Evolutionary conservation across 768 basidiomycete species (phyloP).

Genomic region (Trametes gibbosa): DNA sequence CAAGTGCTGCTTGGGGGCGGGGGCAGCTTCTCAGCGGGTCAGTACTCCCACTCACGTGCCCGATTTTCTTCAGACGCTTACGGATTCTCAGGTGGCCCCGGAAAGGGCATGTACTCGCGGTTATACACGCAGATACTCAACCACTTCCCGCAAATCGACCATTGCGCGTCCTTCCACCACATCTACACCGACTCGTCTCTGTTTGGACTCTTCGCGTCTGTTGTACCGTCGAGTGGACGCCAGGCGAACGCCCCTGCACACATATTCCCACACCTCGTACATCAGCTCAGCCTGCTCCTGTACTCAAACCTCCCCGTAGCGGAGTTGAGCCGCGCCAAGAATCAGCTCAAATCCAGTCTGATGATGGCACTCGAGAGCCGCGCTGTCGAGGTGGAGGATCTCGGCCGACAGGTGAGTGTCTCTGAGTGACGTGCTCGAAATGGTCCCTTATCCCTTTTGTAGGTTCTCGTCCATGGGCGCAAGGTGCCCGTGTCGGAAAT

Average conservation of each 20-base stretch:
- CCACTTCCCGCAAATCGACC: conserved; percentile 89
- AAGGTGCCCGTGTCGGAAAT: conserved; percentile 89
- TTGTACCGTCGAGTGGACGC: conserved; percentile 62
- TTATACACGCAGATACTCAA: conserved; percentile 96
- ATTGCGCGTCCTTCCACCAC: conserved; percentile 96
- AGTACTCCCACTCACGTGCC: conserved; percentile 5
- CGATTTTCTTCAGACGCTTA: background rate
- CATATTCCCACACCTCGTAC: conserved; percentile 80
- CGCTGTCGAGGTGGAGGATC: conserved; percentile 81
- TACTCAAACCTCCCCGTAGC: conserved; percentile 60
- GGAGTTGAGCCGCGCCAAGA: conserved; percentile 88
- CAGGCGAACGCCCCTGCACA: conserved; percentile 63
- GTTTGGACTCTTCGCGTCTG: conserved; percentile 88
- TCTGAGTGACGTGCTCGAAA: background rate
- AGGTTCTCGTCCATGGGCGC: conserved; percentile 84
- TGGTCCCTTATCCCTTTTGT: background rate
- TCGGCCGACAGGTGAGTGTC: conserved; percentile 75
- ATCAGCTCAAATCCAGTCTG: conserved; percentile 88
- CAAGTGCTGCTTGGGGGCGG: conserved; percentile 95
- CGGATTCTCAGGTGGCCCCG: conserved; percentile 71
- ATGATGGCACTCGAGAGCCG: conserved; percentile 95
- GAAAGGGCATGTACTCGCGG: conserved; percentile 99
- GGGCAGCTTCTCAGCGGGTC: conserved; percentile 92
- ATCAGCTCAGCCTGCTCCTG: conserved; percentile 82
- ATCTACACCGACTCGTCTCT: conserved; percentile 93